phyloP scores from a whole-genome alignment of 352 stramenopile species.

The Nothophytophthora sp. region DNA sequence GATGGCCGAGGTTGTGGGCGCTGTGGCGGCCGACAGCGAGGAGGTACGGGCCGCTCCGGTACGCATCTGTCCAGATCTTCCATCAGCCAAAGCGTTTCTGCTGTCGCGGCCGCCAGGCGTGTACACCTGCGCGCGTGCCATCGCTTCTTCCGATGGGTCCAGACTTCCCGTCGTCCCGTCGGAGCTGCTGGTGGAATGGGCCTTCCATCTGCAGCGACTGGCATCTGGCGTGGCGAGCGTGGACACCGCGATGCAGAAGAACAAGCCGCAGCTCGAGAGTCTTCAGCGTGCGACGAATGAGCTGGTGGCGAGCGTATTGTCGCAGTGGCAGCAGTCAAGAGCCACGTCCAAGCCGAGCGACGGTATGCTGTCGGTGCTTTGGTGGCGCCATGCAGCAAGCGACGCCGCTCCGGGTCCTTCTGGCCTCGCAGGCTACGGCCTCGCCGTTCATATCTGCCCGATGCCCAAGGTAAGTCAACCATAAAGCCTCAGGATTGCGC shows the following conservation, averaged over 20 bases:
- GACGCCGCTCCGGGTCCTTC: background rate
- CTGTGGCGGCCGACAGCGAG: background rate
- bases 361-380: conserved; percentile 69
- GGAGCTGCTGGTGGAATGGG: conserved; percentile 41
- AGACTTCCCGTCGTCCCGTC: background rate
- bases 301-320: conserved; percentile 9
- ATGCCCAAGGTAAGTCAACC: conserved; percentile 43
- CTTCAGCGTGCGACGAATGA: conserved; percentile 12
- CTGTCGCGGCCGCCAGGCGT: conserved; percentile 44
- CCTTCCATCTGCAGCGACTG: conserved; percentile 63
- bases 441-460: conserved; percentile 53
- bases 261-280: conserved; percentile 14
- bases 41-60: background rate
- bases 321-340: conserved; percentile 6
- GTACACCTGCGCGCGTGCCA: conserved; percentile 65
- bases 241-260: background rate
- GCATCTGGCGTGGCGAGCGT: conserved; percentile 21
- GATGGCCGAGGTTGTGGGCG: conserved; percentile 11
- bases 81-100: conserved; percentile 54
- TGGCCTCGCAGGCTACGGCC: conserved; percentile 18
- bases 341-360: conserved; percentile 31
- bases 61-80: conserved; percentile 7
- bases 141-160: conserved; percentile 1
- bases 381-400: conserved; percentile 25
- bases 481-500: no score